Evolutionary conservation across 2,329 filamentous ascomycete species (phyloP), one percentile per base, ranked within the genome.

Genomic region (Pestalotiopsis sp.): DNA sequence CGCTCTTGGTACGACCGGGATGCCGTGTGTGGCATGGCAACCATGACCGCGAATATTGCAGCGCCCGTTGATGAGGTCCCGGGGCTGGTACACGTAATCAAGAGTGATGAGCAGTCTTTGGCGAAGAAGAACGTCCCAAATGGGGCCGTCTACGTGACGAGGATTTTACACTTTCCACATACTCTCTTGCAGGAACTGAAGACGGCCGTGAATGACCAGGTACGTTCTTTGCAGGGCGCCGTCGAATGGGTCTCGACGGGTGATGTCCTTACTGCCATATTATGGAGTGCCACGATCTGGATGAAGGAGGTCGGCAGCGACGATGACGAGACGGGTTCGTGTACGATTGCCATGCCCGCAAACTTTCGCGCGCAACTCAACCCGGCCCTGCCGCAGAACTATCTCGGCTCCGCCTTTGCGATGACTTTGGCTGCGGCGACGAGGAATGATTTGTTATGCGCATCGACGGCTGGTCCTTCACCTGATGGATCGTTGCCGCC

Each of bases 391-490:
- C 71, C 73, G 2, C 39, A 60, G 2, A 66, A 71, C 56, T 78
- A 77, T 49, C 70, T 78, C n/a, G 76, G 77, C 9, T 72, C 75
- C 3, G 76, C 76, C 1, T 78, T 78, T 41, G 57, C 70, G 2
- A 75, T 76, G 73, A 73, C 75, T 6, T 66, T 58, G 6, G 73
- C 72, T 4, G 73, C 67, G 3, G 68, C 60, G 23, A 63, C 61
- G 1, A 59, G 62, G 3, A 59, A 52, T 2, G 71, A 75, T 4
- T 31, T 76, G 31, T 6, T 36, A 71, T 38, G 68, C 63, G 38
- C 74, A 36, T 71, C 68, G 11, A 67, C n/a, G 4, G 4, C n/a
- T 11, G 20, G 27, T 2, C 12, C 2, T 9, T 17, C 58, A 13
- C 17, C 11, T 20, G 27, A 60, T 23, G 27, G 9, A 3, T 12